Base-by-base conservation (phyloP, 768 basidiomycete genomes). In the Tylopilus plumbeoviolaceoides region DNA sequence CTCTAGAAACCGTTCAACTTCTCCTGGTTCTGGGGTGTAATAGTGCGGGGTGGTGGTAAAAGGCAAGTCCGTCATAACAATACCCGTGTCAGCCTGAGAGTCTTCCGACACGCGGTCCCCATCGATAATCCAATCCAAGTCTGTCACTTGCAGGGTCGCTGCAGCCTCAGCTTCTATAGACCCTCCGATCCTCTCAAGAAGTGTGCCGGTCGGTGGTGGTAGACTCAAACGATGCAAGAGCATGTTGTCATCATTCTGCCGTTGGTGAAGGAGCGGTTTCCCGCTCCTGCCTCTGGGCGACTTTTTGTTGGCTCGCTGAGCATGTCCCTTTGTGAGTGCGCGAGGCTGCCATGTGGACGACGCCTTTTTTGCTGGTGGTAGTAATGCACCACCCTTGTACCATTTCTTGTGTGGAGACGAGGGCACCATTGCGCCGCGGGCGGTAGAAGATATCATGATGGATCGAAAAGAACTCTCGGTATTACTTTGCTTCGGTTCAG, bases 1-100 rank as follows among this genome's bases (percentile, higher is more conserved):
- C 55, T 62, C 54, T 48, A 65, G 33, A 42, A 65, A 65, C 14
- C 58, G 45, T 27, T 66, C 64, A 25, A 66, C 64, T 39, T 65
- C 64, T 18, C 51, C 55, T 35, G 63, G 59, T 25, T 57, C 63
- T 43, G 63, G 61, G 8, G 62, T 56, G 50, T 56, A 31, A 52
- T 46, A 30, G 38, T 50, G n/a, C n/a, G n/a, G 63, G 2, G 38
- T 21, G 18, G 46, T 2, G 42, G 55, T 31, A 41, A 46, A 45
- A 31, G 51, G 27, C 48, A 55, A 28, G 41, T 48, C 20, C 3
- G 45, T 5, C 18, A 23, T 9, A n/a, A 10, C 14, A 18, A 10
- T n/a, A 21, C 45, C 57, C 39, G 17, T 14, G 33, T 35, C 33
- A n/a, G n/a, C n/a, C n/a, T n/a, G n/a, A n/a, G n/a, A n/a, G 23